A percentile compares a stretch with the other conserved stretches of the same genome.
phyloP scores from a whole-genome alignment of 176 grass and related monocot genomes.

The Triticum monococcum region DNA sequence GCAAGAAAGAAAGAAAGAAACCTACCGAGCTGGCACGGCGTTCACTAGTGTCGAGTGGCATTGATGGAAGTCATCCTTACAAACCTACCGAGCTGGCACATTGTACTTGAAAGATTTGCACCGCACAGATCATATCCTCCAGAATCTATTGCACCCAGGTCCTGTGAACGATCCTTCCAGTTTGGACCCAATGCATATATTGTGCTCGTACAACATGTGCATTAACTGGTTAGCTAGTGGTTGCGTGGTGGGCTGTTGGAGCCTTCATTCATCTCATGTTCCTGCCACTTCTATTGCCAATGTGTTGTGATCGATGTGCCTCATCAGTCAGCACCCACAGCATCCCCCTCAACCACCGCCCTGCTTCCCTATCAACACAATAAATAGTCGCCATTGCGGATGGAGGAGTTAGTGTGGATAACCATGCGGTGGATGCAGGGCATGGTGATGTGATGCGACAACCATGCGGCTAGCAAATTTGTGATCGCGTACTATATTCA shows the following conservation, averaged over 20 bases:
- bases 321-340: neutral
- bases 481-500: conserved; percentile 11
- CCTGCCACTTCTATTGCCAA: conserved; percentile 3
- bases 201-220: conserved; percentile 24
- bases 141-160: neutral
- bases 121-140: neutral
- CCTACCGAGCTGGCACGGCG: neutral
- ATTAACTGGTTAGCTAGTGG: conserved; percentile 42
- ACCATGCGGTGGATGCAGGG: conserved; percentile 4
- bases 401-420: conserved; percentile 40
- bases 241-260: conserved; percentile 39
- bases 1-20: neutral
- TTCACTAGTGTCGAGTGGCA: neutral
- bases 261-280: conserved; percentile 15
- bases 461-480: neutral
- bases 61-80: conserved; percentile 18
- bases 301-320: neutral
- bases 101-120: conserved; percentile 40
- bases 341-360: conserved; percentile 26
- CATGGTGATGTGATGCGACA: neutral
- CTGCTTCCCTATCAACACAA: conserved; percentile 12
- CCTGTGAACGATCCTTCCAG: neutral
- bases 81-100: neutral
- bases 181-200: neutral
- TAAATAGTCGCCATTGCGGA: conserved; percentile 62